Evolutionary conservation across 2,329 filamentous ascomycete species (phyloP).

Genomic region (Ascochyta clinopodiicola): DNA sequence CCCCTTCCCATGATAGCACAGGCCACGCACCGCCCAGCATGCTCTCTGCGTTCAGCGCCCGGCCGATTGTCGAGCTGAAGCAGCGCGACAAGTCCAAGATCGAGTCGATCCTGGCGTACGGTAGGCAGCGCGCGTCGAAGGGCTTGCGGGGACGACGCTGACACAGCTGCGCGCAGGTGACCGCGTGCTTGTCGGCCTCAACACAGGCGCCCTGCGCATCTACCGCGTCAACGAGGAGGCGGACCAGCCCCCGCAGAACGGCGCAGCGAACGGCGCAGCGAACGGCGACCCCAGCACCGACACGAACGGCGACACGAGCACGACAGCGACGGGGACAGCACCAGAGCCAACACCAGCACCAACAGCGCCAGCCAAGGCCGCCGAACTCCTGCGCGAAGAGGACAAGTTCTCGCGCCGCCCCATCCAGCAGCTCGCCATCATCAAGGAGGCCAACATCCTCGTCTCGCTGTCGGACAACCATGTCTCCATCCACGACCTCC

Average conservation of each 20-base stretch:
- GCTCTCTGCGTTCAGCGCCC: slow-evolving; percentile 97
- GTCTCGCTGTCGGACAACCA: slow-evolving; percentile 90
- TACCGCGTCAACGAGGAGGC: slow-evolving; percentile 82
- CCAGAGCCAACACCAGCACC: slow-evolving; percentile 39
- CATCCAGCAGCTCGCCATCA: slow-evolving; percentile 91
- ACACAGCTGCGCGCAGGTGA: slow-evolving; percentile 65
- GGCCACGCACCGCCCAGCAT: slow-evolving; percentile 56
- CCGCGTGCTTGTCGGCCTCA: slow-evolving; percentile 88
- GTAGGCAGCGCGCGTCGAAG: slow-evolving; percentile 53
- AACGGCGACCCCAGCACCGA: slow-evolving; percentile 26
- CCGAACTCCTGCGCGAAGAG: slow-evolving; percentile 86
- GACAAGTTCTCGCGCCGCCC: slow-evolving; percentile 92
- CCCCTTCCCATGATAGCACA: slow-evolving; percentile 21
- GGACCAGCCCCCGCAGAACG: slow-evolving; percentile 47
- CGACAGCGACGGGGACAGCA: slow-evolving; percentile 28
- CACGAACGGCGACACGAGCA: background rate
- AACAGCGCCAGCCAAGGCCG: slow-evolving; percentile 55
- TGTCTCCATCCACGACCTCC: slow-evolving; percentile 87
- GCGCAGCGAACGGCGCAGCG: background rate
- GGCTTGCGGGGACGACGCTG: slow-evolving; percentile 20
- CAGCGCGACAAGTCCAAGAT: slow-evolving; percentile 96
- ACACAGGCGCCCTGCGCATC: slow-evolving; percentile 84
- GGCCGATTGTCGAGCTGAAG: slow-evolving; percentile 95
- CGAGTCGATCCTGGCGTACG: slow-evolving; percentile 91
- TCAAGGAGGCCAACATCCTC: slow-evolving; percentile 92